Evolutionary conservation across 768 basidiomycete species (phyloP), one percentile per base, ranked within the genome.

Genomic region (Russula ochroleuca): DNA sequence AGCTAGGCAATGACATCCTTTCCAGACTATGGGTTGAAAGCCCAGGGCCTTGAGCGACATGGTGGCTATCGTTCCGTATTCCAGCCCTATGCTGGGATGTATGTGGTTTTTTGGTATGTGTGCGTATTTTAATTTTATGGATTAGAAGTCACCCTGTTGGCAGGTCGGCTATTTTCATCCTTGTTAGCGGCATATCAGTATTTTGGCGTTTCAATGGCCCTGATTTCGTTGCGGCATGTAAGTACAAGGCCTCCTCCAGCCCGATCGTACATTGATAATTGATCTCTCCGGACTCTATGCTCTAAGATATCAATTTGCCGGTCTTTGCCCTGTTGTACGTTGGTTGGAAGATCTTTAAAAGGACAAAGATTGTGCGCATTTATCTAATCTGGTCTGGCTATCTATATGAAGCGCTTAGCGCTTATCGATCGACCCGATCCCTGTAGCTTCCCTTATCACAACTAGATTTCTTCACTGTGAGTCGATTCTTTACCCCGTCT

Each of bases 81-180:
- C 43, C 67, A 68, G 57, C 67, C 67, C 2, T 68, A 66, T 35
- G 67, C 60, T 40, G 67, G 65, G 7, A 62, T 66, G 61, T 68
- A 66, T 58, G 65, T 62, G 28, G 40, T 68, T 19, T 66, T 66
- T 54, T 66, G 67, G 67, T 68, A 50, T 56, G 64, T 59, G 25
- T 6, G 2, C 19, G 23, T 40, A 4, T 54, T 14, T 11, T 41
- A 41, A 19, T 21, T 8, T 31, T 14, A 28, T 23, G 25, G 23
- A n/a, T 40, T 52, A 17, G 45, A 33, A 43, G 47, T 47, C 33
- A 51, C 31, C n/a, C 1, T 1, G n/a, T 48, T 43, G 43, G 37
- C 33, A 68, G 67, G 54, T 62, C 67, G 52, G 21, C 21, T 15
- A 17, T 68, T 47, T 68, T 66, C 50, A 68, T 66, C 40, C 47